Percentiles rank a stretch among this genome's conserved stretches.
Conservation (phyloP, 345 rosid species). For the Gossypium mustelinum region DNA sequence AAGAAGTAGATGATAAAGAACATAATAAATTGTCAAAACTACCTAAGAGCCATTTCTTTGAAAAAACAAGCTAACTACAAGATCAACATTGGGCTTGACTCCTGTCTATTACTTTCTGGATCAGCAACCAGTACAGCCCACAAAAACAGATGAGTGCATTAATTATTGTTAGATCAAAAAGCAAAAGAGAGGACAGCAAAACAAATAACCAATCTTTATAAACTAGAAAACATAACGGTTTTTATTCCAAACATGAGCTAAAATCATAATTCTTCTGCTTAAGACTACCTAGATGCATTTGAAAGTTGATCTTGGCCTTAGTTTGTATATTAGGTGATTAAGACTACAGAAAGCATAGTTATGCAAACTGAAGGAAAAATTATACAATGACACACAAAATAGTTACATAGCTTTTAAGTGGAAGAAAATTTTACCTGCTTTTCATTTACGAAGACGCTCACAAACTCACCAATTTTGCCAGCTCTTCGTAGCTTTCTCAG, state of each 20-base stretch:
- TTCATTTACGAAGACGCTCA: slow-evolving; percentile 78
- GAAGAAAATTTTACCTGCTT: slow-evolving; percentile 63
- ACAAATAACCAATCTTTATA: neutral
- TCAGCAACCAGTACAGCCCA: neutral
- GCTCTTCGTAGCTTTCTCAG: slow-evolving; percentile 84
- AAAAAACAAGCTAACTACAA: neutral
- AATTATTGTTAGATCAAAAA: neutral
- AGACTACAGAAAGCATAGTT: neutral
- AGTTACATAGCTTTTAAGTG: neutral
- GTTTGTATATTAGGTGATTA: neutral
- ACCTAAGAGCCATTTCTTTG: neutral
- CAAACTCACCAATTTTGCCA: slow-evolving; percentile 89
- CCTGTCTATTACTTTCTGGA: neutral
- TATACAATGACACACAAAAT: neutral
- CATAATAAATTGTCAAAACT: neutral
- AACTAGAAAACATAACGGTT: neutral
- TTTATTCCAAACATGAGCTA: neutral
- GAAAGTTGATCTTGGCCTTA: neutral
- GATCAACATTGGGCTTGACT: neutral
- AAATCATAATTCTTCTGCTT: neutral
- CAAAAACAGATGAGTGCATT: neutral
- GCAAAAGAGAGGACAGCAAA: neutral
- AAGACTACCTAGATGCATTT: neutral
- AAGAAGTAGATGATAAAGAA: neutral
- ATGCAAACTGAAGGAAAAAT: neutral